Evolutionary conservation across 352 stramenopile species (phyloP).

Genomic region (Pythium sp.): DNA sequence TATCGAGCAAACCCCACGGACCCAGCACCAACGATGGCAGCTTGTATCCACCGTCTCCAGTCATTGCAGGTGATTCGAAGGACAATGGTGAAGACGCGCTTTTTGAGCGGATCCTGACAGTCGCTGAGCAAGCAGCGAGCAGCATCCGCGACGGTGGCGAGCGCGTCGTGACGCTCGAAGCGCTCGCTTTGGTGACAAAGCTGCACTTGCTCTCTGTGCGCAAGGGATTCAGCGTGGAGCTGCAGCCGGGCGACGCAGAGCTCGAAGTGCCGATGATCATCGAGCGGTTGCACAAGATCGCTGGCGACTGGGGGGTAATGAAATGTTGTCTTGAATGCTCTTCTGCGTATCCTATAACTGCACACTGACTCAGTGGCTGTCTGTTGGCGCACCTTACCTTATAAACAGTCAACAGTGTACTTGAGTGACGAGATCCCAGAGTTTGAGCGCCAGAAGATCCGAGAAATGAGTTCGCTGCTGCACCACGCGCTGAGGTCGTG

Average conservation of each 20-base stretch:
- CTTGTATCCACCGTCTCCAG: not conserved
- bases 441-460: not conserved
- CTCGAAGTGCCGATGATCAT: slow-evolving; percentile 6
- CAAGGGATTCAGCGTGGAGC: slow-evolving; percentile 24
- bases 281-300: slow-evolving; percentile 4
- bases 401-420: not conserved
- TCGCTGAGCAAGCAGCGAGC: slow-evolving; percentile 15
- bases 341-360: not conserved
- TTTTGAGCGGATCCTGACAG: slow-evolving; percentile 7
- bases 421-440: slow-evolving; percentile 5
- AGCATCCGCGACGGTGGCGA: slow-evolving; percentile 1
- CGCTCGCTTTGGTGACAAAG: slow-evolving; percentile 38
- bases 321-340: not conserved
- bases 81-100: not conserved
- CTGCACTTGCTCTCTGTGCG: slow-evolving; percentile 32
- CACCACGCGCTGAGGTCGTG: slow-evolving; percentile 33
- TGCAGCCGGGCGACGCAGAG: not conserved
- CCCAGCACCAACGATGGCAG: not conserved
- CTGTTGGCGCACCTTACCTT: not conserved
- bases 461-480: slow-evolving; percentile 38
- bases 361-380: not conserved
- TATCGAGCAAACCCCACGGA: not conserved
- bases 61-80: not conserved
- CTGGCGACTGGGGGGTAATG: slow-evolving; percentile 13
- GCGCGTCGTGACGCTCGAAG: slow-evolving; percentile 26